A percentile compares a stretch with the other conserved stretches of the same genome.
Evolutionary conservation across 257 asterid species (phyloP).

Genomic region (Nicotiana obtusifolia): DNA sequence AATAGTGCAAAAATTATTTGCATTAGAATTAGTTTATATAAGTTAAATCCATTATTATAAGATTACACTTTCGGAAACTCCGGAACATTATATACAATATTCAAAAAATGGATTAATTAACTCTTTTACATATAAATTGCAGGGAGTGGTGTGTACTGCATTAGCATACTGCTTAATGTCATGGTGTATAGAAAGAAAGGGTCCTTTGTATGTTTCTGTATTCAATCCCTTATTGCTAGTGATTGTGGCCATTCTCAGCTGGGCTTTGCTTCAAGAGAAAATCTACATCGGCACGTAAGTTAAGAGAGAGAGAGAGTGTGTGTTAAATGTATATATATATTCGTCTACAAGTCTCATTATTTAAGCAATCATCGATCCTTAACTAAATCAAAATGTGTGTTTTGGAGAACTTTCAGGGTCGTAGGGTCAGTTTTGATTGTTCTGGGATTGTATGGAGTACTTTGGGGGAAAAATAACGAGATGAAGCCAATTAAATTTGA

Average conservation of each 20-base stretch:
- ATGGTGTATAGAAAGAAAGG: conserved; percentile 73
- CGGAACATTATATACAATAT: too few species aligned
- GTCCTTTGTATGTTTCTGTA: conserved; percentile 77
- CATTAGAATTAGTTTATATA: neutral
- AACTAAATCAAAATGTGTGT: neutral
- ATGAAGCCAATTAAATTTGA: conserved; percentile 1
- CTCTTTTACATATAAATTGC: neutral
- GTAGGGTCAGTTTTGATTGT: conserved; percentile 63
- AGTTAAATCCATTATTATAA: neutral
- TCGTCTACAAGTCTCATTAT: too few species aligned
- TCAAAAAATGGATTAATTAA: neutral
- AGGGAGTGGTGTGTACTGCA: conserved; percentile 82
- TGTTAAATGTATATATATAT: too few species aligned
- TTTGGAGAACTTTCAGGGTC: conserved; percentile 28
- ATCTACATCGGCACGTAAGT: conserved; percentile 65
- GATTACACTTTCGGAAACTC: neutral
- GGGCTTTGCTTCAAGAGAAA: conserved; percentile 77
- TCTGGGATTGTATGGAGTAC: conserved; percentile 63
- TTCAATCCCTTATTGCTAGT: conserved; percentile 83
- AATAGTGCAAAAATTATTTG: neutral
- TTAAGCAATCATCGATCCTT: neutral
- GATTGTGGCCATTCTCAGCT: conserved; percentile 75
- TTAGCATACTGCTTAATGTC: conserved; percentile 65
- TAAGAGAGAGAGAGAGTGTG: too few species aligned
- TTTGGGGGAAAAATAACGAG: conserved; percentile 80